Evolutionary conservation across 352 stramenopile species (phyloP).

Genomic region (Globisporangium polare): DNA sequence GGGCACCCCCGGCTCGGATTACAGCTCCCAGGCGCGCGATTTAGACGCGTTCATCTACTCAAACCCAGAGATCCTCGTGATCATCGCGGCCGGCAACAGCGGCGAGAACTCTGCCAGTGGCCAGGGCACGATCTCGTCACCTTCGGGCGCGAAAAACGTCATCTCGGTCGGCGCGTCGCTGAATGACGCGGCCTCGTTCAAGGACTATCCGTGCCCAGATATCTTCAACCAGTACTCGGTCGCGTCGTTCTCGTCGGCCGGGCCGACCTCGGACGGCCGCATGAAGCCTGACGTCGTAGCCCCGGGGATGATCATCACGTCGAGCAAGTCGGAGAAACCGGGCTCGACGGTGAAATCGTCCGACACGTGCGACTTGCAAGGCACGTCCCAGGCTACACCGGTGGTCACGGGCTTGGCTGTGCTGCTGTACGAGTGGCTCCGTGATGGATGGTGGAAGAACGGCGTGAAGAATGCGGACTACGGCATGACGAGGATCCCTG

Average conservation of each 20-base stretch:
- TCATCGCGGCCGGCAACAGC: conserved; percentile 88
- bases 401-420: conserved; percentile 73
- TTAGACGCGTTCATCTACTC: conserved; percentile 80
- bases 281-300: conserved; percentile 88
- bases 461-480: conserved; percentile 48
- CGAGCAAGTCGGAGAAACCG: conserved; percentile 57
- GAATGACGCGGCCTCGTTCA: conserved; percentile 52
- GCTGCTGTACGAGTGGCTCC: conserved; percentile 72
- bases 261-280: conserved; percentile 75
- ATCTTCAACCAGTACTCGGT: conserved; percentile 76
- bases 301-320: conserved; percentile 78
- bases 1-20: conserved; percentile 72
- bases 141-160: conserved; percentile 80
- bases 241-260: conserved; percentile 79
- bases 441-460: conserved; percentile 75
- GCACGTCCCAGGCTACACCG: conserved; percentile 73
- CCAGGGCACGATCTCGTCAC: conserved; percentile 73
- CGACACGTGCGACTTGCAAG: conserved; percentile 66
- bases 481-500: conserved; percentile 58
- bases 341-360: conserved; percentile 51
- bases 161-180: conserved; percentile 80
- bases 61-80: conserved; percentile 81
- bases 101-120: conserved; percentile 56
- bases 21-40: conserved; percentile 70
- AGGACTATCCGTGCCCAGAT: conserved; percentile 36